A percentile compares a stretch with the other conserved stretches of the same genome.
Evolutionary conservation across 192 early-diverging fungal species (phyloP).

Genomic region (Dimargaris verticillata): DNA sequence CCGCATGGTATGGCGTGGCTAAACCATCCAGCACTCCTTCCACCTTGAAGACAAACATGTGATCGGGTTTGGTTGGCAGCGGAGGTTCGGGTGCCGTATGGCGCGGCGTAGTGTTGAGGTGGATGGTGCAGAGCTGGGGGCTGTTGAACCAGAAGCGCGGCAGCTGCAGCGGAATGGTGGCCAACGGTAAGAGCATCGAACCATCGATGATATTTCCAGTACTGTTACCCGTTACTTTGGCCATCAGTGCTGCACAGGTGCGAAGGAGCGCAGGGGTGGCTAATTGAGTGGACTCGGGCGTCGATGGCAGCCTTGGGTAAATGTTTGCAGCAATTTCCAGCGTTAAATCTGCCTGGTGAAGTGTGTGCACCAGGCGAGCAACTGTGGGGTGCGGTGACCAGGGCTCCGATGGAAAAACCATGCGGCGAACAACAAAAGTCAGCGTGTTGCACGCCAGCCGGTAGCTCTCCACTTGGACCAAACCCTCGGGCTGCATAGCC

Average conservation of each 20-base stretch:
- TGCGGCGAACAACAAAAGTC: not conserved
- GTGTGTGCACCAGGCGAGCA: not conserved
- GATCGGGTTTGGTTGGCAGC: not conserved
- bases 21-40: not conserved
- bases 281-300: not conserved
- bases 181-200: not conserved
- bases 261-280: not conserved
- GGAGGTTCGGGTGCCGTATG: not conserved
- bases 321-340: not conserved
- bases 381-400: not conserved
- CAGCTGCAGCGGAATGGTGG: not conserved
- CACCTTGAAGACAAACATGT: constrained; percentile 1
- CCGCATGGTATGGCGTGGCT: not conserved
- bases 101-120: not conserved
- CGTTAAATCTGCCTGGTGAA: not conserved
- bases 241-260: no score
- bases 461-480: not conserved
- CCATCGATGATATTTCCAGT: no score
- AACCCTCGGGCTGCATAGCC: not conserved
- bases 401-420: not conserved
- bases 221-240: not conserved
- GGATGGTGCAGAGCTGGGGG: not conserved
- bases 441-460: not conserved
- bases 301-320: not conserved
- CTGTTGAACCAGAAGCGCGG: constrained; percentile 7